Percentiles rank a stretch among this genome's conserved stretches.
Evolutionary conservation across 176 grass and related monocot species (phyloP).

Genomic region (Phyllostachys edulis): DNA sequence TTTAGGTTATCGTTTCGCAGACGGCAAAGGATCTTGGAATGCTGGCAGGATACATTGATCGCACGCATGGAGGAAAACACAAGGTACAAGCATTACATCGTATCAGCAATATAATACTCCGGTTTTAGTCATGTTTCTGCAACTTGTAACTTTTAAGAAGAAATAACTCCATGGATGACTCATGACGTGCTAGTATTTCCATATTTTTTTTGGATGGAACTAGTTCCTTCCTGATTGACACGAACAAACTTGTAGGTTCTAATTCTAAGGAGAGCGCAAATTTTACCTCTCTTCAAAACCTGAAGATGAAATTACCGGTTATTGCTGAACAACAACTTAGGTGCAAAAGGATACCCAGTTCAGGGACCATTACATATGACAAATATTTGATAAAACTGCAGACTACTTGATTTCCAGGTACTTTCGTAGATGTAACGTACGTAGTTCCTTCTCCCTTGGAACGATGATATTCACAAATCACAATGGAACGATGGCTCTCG

Average conservation of each 20-base stretch:
- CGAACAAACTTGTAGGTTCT: background rate
- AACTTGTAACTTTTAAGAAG: background rate
- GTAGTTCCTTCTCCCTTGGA: too few species aligned
- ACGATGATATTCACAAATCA: too few species aligned
- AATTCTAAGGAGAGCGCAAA: background rate
- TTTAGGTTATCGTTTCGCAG: background rate
- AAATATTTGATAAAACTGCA: too few species aligned
- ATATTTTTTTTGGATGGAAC: background rate
- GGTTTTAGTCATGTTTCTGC: background rate
- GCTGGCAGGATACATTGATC: background rate
- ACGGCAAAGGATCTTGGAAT: background rate
- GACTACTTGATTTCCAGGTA: too few species aligned
- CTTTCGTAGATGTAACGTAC: too few species aligned
- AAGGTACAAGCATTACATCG: background rate
- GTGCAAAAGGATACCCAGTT: too few species aligned
- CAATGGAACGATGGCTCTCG: too few species aligned
- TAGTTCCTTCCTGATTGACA: background rate
- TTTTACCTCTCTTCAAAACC: background rate
- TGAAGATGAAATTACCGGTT: background rate
- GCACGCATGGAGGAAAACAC: background rate
- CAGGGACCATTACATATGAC: too few species aligned
- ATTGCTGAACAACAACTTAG: too few species aligned
- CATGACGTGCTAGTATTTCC: background rate
- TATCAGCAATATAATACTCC: background rate
- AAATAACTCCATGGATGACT: background rate